Evolutionary conservation across 2,329 filamentous ascomycete genomes (phyloP).

Genomic region (Phaeosphaeria sp.): DNA sequence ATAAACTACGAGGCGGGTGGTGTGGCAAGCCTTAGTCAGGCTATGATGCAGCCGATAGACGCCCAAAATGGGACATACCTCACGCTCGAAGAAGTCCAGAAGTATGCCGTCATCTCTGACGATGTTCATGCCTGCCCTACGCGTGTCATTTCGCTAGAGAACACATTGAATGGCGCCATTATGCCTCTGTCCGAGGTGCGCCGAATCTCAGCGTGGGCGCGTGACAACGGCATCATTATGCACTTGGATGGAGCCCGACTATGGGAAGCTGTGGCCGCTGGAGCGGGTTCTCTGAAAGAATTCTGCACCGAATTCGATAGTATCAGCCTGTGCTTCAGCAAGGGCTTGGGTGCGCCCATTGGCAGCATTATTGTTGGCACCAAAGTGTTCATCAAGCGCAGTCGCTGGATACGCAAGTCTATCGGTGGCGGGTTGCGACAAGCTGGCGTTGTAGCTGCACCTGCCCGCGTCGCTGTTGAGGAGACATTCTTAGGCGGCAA

Average conservation of each 20-base stretch:
- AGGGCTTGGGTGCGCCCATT: conserved; percentile 81
- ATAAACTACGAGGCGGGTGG: conserved; percentile 73
- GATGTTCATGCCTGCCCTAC: conserved; percentile 83
- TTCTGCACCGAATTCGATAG: conserved; percentile 75
- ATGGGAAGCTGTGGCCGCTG: conserved; percentile 80
- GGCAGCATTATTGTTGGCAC: conserved; percentile 74
- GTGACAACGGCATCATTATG: conserved; percentile 67
- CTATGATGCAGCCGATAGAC: conserved; percentile 69
- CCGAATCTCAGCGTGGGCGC: conserved; percentile 72
- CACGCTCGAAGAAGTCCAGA: conserved; percentile 76
- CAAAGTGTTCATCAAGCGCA: conserved; percentile 66
- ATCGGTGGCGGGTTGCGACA: conserved; percentile 82
- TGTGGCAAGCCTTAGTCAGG: conserved; percentile 73
- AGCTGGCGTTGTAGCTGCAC: conserved; percentile 75
- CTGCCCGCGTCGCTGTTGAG: conserved; percentile 77
- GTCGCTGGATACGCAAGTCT: conserved; percentile 78
- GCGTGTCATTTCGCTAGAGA: conserved; percentile 81
- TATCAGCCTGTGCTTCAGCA: conserved; percentile 79
- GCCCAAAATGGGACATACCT: conserved; percentile 76
- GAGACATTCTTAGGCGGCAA: conserved; percentile 77
- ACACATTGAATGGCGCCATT: conserved; percentile 80
- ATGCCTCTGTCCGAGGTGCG: conserved; percentile 76
- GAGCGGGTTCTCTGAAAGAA: conserved; percentile 70
- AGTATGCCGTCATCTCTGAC: conserved; percentile 68
- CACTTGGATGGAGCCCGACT: conserved; percentile 82